These are phyloP conservation scores for Rhizopogon rudus DNA, from an alignment of 768 basidiomycete species.

Conservation along the genomic window DNA sequence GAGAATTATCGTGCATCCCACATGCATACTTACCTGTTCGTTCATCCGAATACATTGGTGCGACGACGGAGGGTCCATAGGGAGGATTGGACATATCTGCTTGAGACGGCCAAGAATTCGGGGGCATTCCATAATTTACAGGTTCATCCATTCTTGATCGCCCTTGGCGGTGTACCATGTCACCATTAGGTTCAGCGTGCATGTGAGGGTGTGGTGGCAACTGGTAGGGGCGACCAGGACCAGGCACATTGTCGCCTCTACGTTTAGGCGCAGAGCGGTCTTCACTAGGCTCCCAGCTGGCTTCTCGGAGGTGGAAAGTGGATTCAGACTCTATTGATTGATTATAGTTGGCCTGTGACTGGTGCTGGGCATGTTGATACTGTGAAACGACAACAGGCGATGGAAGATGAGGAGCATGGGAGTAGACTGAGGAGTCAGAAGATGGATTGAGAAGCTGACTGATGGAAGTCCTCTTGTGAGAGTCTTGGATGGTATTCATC, in stretches of 20 bases:
- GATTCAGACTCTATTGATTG: conserved; percentile 24
- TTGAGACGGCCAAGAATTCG: conserved; percentile 28
- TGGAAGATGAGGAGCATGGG: conserved; percentile 25
- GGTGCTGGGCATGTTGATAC: conserved; percentile 24
- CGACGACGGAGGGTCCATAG: conserved; percentile 40
- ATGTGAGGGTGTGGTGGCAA: conserved; percentile 24
- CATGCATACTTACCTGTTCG: conserved; percentile 41
- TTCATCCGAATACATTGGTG: conserved; percentile 53
- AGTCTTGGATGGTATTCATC: conserved; percentile 40
- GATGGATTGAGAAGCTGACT: conserved; percentile 47
- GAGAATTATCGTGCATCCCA: conserved; percentile 6
- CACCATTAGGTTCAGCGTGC: conserved; percentile 30
- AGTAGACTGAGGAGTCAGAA: conserved; percentile 31
- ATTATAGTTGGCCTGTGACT: conserved; percentile 21
- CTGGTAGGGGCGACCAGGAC: conserved; percentile 29
- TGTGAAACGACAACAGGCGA: conserved; percentile 18
- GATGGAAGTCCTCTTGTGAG: conserved; percentile 45
- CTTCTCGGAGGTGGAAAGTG: conserved; percentile 55
- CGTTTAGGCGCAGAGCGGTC: conserved; percentile 32
- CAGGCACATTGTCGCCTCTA: conserved; percentile 28
- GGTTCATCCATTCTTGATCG: conserved; percentile 28
- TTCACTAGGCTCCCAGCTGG: conserved; percentile 47
- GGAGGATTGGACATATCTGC: conserved; percentile 28
- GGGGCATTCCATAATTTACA: conserved; percentile 23
- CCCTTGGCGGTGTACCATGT: conserved; percentile 22